Percentiles rank a stretch among this genome's conserved stretches.
Evolutionary conservation across 768 basidiomycete species (phyloP).

Genomic region (Termitomyces sp.): DNA sequence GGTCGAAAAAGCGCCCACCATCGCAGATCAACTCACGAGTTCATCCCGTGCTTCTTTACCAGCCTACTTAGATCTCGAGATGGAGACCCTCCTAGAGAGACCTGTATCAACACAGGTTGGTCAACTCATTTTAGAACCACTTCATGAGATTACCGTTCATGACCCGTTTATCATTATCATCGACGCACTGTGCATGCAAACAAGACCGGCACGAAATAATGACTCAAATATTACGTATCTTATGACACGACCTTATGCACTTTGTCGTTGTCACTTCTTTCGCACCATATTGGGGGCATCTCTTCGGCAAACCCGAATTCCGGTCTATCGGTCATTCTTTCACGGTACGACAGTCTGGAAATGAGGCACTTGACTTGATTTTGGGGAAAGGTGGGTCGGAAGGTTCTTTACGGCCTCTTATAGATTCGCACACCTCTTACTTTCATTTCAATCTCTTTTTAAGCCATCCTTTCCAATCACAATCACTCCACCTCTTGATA

Average conservation of each 20-base stretch:
- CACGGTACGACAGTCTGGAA: neutral
- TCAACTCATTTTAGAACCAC: neutral
- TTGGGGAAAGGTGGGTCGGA: neutral
- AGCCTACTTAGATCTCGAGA: neutral
- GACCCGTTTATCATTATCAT: neutral
- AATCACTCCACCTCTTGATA: no score
- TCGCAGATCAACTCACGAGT: neutral
- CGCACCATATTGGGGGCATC: neutral
- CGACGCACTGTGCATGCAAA: neutral
- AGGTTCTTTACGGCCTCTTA: neutral
- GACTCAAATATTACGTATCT: neutral
- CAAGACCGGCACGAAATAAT: neutral
- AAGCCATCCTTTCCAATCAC: no score
- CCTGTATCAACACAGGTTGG: neutral
- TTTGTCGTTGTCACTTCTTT: neutral
- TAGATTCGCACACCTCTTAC: neutral
- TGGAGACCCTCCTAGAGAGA: neutral
- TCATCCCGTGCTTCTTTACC: neutral
- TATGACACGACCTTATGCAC: neutral
- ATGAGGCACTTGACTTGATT: no score
- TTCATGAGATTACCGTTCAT: neutral
- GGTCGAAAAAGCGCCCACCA: neutral
- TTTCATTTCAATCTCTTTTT: neutral
- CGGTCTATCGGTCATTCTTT: neutral
- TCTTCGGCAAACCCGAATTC: neutral